Evolutionary conservation across 257 asterid species (phyloP).

Genomic region (Anisodus tanguticus): DNA sequence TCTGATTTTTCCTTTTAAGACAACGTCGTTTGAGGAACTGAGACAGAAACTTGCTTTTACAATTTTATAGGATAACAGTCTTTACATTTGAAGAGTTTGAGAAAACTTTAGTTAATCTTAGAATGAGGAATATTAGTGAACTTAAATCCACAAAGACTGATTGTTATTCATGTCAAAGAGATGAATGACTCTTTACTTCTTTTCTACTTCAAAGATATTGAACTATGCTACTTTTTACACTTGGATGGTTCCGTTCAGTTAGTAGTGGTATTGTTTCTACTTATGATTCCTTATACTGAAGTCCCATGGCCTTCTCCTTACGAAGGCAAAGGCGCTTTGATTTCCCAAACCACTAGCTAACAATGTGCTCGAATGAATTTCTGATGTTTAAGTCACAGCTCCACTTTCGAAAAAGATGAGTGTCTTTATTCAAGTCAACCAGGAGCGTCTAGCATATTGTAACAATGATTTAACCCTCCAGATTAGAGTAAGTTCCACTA

Average conservation of each 20-base stretch:
- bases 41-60: neutral
- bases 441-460: neutral
- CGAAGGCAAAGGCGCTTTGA: neutral
- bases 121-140: neutral
- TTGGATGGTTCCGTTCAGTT: neutral
- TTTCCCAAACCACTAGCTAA: neutral
- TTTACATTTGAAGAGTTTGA: neutral
- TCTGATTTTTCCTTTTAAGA: too few relatives aligned
- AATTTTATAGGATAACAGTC: too few relatives aligned
- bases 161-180: neutral
- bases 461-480: too few relatives aligned
- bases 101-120: too few relatives aligned
- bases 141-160: neutral
- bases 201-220: neutral
- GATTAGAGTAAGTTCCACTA: too few relatives aligned
- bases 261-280: too few relatives aligned
- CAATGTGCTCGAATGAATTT: neutral
- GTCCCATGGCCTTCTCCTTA: too few relatives aligned
- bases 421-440: neutral
- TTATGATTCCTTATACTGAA: too few relatives aligned
- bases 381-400: neutral
- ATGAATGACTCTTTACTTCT: neutral
- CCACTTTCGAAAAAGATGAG: neutral
- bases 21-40: constrained; percentile 24
- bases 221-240: neutral